phyloP scores from a whole-genome alignment of 139 green algal species.

The Picocystis salinarum region DNA sequence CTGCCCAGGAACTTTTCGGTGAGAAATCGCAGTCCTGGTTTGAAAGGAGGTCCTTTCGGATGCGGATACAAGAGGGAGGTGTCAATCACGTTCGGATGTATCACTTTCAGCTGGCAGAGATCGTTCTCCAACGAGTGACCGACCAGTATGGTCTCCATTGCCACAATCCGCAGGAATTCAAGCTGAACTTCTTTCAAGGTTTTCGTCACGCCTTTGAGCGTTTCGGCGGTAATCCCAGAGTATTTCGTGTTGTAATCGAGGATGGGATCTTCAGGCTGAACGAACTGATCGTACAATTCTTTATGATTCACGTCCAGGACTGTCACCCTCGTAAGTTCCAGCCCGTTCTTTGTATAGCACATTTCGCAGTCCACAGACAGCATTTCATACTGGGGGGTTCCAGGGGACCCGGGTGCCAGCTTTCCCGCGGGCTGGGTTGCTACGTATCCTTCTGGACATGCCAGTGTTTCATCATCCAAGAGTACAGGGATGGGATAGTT shows the following conservation, averaged over 20 bases:
- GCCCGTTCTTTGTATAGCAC: slow-evolving; percentile 41
- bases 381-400: slow-evolving; percentile 10
- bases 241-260: slow-evolving; percentile 72
- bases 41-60: slow-evolving; percentile 16
- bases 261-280: slow-evolving; percentile 55
- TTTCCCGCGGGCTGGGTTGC: slow-evolving; percentile 8
- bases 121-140: slow-evolving; percentile 87
- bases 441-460: slow-evolving; percentile 15
- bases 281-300: slow-evolving; percentile 62
- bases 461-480: slow-evolving; percentile 4
- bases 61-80: slow-evolving; percentile 61
- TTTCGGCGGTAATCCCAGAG: slow-evolving; percentile 57
- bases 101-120: slow-evolving; percentile 37
- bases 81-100: slow-evolving; percentile 52
- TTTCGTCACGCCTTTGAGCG: slow-evolving; percentile 39
- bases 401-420: neutral
- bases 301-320: slow-evolving; percentile 6
- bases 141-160: slow-evolving; percentile 52
- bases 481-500: slow-evolving; percentile 6
- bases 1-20: slow-evolving; percentile 38
- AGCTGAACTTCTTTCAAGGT: slow-evolving; percentile 36
- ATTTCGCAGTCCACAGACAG: slow-evolving; percentile 74
- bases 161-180: slow-evolving; percentile 23
- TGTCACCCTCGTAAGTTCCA: slow-evolving; percentile 43
- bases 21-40: slow-evolving; percentile 10